Base-by-base conservation (phyloP, 1,139 yeast species). In the Yamadazyma jaroonii region DNA sequence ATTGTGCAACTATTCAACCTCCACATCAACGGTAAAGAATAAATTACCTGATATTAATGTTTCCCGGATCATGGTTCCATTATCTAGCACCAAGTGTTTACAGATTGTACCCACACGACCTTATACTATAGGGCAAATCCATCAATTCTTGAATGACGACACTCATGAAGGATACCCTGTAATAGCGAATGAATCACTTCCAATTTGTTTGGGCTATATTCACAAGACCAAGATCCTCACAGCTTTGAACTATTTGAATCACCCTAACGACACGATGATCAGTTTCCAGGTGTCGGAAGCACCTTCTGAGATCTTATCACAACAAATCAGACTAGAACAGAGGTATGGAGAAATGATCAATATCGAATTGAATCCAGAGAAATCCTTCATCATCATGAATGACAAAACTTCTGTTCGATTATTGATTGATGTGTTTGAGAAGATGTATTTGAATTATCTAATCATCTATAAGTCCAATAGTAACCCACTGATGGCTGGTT, bases 101-200 rank as follows among this genome's bases (percentile, higher is more conserved):
- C 50, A 52, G 34, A 46, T 68, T 10, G 45, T 62, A 4, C 71
- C 72, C 0, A 27, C 32, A 3, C 45, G 35, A 1, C 58, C 56
- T 1, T 61, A 66, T 37, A 60, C 66, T 1, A 40, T 50, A 2
- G 40, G 41, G 0, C 35, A 41, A 0, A 41, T 71, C 14, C 35
- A 44, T 23, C 39, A 36, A 2, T 59, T 60, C 38, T 34, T 61
- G 11, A 47, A 52, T 25, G 62, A 59, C 24, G 72, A 67, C 40
- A 48, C 48, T 29, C 74, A 70, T 44, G 76, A 71, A 44, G 76
- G 76, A 2, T 71, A 68, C 40, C 77, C 77, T 0, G 39, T 71
- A 13, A 47, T 71, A 6, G 44, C 58, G 5, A 59, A 56, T 40
- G 48, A 50, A 15, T 38, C 39, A 1, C 47, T 57, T 27, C 72